A percentile compares a stretch with the other conserved stretches of the same genome.
These are phyloP conservation scores for Solanum arcanum DNA, from an alignment of 257 asterid species.

Conservation along the genomic window DNA sequence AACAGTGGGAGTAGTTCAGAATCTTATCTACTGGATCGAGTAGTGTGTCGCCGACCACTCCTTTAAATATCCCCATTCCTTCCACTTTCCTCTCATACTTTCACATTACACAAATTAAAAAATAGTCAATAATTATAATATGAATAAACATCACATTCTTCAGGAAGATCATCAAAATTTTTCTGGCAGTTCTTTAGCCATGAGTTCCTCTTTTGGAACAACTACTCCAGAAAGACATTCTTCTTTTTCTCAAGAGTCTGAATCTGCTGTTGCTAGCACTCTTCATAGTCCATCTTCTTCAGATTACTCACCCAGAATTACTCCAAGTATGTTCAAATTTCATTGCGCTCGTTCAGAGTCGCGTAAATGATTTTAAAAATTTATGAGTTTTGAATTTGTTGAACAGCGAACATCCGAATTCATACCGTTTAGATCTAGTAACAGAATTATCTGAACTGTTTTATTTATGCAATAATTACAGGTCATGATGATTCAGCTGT, in stretches of 20 bases:
- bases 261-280: slow-evolving; percentile 9
- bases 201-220: slow-evolving; percentile 12
- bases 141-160: slow-evolving; percentile 6
- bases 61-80: not conserved
- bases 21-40: not conserved
- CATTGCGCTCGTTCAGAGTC: not conserved
- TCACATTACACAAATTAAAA: not conserved
- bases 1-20: not conserved
- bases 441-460: not conserved
- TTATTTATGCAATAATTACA: slow-evolving; percentile 4
- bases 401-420: not conserved
- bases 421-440: not conserved
- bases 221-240: slow-evolving; percentile 17
- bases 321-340: slow-evolving; percentile 7
- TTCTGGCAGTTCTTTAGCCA: slow-evolving; percentile 8
- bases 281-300: slow-evolving; percentile 31
- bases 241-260: slow-evolving; percentile 37
- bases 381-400: no score
- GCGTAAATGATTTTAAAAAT: not conserved
- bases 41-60: not conserved
- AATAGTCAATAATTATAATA: not conserved
- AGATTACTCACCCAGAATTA: slow-evolving; percentile 14
- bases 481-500: slow-evolving; percentile 20
- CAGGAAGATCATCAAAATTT: slow-evolving; percentile 3
- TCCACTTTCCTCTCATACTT: not conserved